These are phyloP conservation scores for Dryadomyces sulphureus DNA, from an alignment of 2,329 filamentous ascomycete genomes.

Conservation along the genomic window DNA sequence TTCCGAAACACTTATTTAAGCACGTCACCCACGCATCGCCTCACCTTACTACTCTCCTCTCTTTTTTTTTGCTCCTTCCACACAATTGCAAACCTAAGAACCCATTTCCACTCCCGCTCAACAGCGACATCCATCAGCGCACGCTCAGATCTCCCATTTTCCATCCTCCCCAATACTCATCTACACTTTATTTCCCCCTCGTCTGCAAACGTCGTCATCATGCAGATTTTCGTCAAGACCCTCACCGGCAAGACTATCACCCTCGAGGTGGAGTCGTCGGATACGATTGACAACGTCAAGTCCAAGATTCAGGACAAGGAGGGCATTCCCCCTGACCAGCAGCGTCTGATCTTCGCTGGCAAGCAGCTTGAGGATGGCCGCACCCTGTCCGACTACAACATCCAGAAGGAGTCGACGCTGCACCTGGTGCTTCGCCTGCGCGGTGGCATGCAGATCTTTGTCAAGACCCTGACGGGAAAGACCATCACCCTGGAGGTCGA, in stretches of 20 bases:
- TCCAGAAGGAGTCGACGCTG: constrained; percentile 52
- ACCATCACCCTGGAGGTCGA: constrained; percentile 88
- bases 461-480: constrained; percentile 83
- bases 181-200: constrained; percentile 7
- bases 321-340: constrained; percentile 77
- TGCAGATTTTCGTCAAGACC: constrained; percentile 99
- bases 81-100: neutral
- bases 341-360: constrained; percentile 72
- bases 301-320: constrained; percentile 86
- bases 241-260: constrained; percentile 87
- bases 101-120: constrained; percentile 6
- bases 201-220: constrained; percentile 19
- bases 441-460: constrained; percentile 56
- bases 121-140: neutral
- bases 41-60: constrained; percentile 9
- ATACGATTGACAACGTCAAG: constrained; percentile 90
- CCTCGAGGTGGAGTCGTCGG: constrained; percentile 67
- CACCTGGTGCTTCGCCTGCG: constrained; percentile 62
- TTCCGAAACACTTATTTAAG: constrained; percentile 3
- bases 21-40: neutral
- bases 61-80: constrained; percentile 9
- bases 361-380: constrained; percentile 35
- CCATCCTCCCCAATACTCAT: neutral
- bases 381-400: constrained; percentile 80
- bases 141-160: neutral